A percentile compares a stretch with the other conserved stretches of the same genome.
These are phyloP conservation scores for Agaricus blazei DNA, from an alignment of 768 basidiomycete species.

Conservation along the genomic window DNA sequence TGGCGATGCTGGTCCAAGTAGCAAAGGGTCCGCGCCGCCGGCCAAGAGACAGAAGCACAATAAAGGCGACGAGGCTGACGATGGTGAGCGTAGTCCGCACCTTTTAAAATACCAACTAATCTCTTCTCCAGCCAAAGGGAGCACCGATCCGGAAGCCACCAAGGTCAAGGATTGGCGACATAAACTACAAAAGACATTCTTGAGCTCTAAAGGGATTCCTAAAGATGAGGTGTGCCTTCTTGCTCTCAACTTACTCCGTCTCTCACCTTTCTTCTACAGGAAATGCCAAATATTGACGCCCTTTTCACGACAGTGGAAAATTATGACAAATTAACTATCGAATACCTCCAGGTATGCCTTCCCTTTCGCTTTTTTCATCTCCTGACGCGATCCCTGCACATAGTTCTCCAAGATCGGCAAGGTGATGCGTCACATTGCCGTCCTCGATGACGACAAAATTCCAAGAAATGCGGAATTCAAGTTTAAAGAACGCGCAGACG, in stretches of 20 bases:
- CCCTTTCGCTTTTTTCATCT: not conserved
- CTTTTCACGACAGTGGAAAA: constrained; percentile 74
- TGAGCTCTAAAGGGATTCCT: constrained; percentile 60
- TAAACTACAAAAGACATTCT: constrained; percentile 82
- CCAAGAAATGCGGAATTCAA: constrained; percentile 61
- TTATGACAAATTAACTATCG: constrained; percentile 73
- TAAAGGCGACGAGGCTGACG: constrained; percentile 58
- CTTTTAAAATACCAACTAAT: not conserved
- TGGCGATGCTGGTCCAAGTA: constrained; percentile 47
- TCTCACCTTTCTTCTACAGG: constrained; percentile 39
- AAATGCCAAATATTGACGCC: constrained; percentile 69
- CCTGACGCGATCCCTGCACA: not conserved
- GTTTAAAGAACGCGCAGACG: constrained; percentile 65
- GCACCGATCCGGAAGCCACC: constrained; percentile 58
- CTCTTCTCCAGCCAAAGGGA: constrained; percentile 36
- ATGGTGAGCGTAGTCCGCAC: constrained; percentile 38
- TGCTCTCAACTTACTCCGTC: not conserved
- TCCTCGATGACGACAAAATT: constrained; percentile 47
- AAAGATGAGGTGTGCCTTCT: constrained; percentile 54
- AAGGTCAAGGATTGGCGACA: constrained; percentile 91
- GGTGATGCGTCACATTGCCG: constrained; percentile 84
- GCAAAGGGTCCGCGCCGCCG: constrained; percentile 57
- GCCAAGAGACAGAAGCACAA: constrained; percentile 58
- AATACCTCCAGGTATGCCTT: constrained; percentile 49
- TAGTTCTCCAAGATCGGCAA: constrained; percentile 81